Evolutionary conservation across 176 grass and related monocot species (phyloP), one percentile per base, ranked within the genome.

Genomic region (Urochloa ruziziensis): DNA sequence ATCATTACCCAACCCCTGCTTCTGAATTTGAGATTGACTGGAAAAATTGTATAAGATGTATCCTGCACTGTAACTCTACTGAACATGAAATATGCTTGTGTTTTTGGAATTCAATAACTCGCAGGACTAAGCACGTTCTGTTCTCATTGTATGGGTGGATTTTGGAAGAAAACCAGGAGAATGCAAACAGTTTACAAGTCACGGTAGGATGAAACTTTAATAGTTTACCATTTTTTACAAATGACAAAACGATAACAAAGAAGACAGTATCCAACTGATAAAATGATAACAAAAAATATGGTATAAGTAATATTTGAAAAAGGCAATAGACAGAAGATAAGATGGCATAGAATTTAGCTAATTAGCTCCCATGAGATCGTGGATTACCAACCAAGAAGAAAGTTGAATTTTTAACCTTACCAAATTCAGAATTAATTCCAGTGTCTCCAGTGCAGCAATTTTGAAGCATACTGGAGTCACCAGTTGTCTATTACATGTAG

Each of bases 381-480:
- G 36, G 2, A 64, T 63, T 48, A 28, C 29, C 53, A 84, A 35
- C 62, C 1, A 57, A 74, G 37, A 40, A 11, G 7, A 46, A 19
- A 28, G 81, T 39, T 69, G 27, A 43, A 43, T 70, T 80, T 27
- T 84, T 51, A 21, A 23, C 13, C 82, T 78, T 94, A 94, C 92
- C 76, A 83, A 33, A 78, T 61, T 89, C 30, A 94, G 47, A 70
- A 94, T 89, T 79, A 78, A 54, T 85, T 80, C 89, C 65, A 94
- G 54, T 58, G 89, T 62, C 53, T 86, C 80, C 34, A 94, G 75
- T 23, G 89, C 89, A 67, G 86, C 92, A 75, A 85, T 91, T 67
- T 91, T 89, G 57, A 91, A 80, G 85, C 37, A 77, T 54, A 89
- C 80, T 13, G 83, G 64, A 63, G 57, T 36, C 29, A 28, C 35